Conservation (phyloP, 345 rosid species). For the Eucalyptus albens region DNA sequence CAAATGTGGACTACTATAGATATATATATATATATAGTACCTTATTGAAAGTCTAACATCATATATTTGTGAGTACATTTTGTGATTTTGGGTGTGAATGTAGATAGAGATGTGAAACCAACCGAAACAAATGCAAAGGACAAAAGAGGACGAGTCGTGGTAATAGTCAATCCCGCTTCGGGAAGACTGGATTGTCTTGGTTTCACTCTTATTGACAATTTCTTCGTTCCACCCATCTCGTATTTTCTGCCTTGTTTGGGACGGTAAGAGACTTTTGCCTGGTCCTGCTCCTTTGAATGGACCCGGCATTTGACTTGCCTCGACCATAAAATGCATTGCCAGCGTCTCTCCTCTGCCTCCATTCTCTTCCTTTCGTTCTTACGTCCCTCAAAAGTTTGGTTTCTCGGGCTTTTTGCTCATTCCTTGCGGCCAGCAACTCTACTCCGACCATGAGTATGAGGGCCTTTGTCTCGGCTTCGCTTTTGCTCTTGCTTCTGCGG, state of each 20-base stretch:
- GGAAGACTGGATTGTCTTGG: background rate
- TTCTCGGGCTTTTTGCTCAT: background rate
- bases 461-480: background rate
- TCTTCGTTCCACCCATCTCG: background rate
- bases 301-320: background rate
- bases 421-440: background rate
- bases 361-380: background rate
- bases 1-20: background rate
- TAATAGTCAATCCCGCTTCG: background rate
- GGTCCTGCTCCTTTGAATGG: background rate
- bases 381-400: background rate
- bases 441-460: background rate
- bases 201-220: background rate
- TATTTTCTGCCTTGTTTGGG: background rate
- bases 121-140: background rate
- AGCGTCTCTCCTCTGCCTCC: background rate
- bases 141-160: background rate
- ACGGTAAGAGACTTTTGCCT: background rate
- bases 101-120: background rate
- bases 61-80: background rate
- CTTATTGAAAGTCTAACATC: background rate
- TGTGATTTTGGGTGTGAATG: background rate
- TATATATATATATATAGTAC: background rate
- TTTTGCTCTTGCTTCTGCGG: background rate
- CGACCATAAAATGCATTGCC: background rate